Evolutionary conservation across 2,329 filamentous ascomycete genomes (phyloP).

Genomic region (Ascochyta lentis): DNA sequence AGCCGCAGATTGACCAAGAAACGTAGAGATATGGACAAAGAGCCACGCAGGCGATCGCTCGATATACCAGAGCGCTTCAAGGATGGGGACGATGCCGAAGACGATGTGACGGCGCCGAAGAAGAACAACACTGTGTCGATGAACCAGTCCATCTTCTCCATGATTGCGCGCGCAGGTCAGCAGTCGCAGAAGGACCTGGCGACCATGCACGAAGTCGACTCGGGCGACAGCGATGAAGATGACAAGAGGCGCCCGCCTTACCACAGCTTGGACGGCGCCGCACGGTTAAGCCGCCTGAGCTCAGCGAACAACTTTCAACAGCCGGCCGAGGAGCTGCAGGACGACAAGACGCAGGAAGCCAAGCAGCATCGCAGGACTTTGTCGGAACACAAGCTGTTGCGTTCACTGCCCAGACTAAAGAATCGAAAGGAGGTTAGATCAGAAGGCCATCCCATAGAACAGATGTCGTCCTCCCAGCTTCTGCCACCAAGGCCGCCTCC

Average conservation of each 20-base stretch:
- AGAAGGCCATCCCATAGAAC: slow-evolving; percentile 56
- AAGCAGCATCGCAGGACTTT: slow-evolving; percentile 63
- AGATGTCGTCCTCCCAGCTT: slow-evolving; percentile 52
- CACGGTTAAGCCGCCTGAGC: slow-evolving; percentile 45
- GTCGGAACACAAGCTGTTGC: slow-evolving; percentile 70
- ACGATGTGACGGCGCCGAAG: slow-evolving; percentile 66
- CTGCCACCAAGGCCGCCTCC: slow-evolving; percentile 40
- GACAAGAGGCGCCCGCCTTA: slow-evolving; percentile 33
- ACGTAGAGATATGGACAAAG: slow-evolving; percentile 37
- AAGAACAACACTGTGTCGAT: slow-evolving; percentile 66
- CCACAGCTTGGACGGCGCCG: slow-evolving; percentile 43
- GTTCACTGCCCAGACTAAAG: slow-evolving; percentile 67
- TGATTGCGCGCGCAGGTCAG: slow-evolving; percentile 88
- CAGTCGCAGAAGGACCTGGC: slow-evolving; percentile 82
- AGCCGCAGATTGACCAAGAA: slow-evolving; percentile 46
- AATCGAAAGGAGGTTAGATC: slow-evolving; percentile 40
- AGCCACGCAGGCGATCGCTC: slow-evolving; percentile 50
- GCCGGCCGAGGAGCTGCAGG: slow-evolving; percentile 21
- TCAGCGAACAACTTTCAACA: slow-evolving; percentile 41
- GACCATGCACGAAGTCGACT: slow-evolving; percentile 73
- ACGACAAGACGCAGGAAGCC: slow-evolving; percentile 21
- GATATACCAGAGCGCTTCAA: slow-evolving; percentile 65
- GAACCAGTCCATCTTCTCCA: slow-evolving; percentile 93
- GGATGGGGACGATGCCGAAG: slow-evolving; percentile 65
- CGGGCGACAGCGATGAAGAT: slow-evolving; percentile 75